phyloP scores from a whole-genome alignment of 768 basidiomycete species.

The Cystobasidium onofrii region DNA sequence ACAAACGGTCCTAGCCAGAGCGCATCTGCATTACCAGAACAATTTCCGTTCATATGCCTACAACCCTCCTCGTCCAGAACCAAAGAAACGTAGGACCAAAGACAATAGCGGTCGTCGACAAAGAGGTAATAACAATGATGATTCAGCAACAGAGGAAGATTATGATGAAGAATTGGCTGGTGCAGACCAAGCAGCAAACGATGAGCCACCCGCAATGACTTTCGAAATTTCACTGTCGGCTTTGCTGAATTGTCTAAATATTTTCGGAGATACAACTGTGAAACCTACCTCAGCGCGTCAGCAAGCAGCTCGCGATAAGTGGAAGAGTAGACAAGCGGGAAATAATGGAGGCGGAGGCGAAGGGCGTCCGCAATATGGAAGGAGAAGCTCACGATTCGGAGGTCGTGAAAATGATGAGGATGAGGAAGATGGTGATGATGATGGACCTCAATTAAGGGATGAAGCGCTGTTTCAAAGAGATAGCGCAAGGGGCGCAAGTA shows the following conservation, averaged over 20 bases:
- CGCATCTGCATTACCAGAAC: conserved; percentile 65
- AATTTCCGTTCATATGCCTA: conserved; percentile 48
- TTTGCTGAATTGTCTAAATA: conserved; percentile 80
- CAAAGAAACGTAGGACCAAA: neutral
- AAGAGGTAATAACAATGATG: neutral
- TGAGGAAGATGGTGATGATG: conserved; percentile 24
- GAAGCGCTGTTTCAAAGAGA: conserved; percentile 10
- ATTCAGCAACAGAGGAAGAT: neutral
- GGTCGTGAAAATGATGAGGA: conserved; percentile 27
- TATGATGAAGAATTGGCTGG: neutral
- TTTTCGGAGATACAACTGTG: conserved; percentile 70
- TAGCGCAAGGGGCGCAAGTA: neutral
- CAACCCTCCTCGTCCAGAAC: conserved; percentile 1
- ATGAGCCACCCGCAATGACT: conserved; percentile 48
- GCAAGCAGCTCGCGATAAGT: neutral
- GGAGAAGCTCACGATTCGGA: conserved; percentile 21
- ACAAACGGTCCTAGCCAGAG: conserved; percentile 64
- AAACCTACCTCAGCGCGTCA: neutral
- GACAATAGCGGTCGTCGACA: neutral
- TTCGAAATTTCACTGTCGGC: conserved; percentile 75
- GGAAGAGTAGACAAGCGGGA: conserved; percentile 27
- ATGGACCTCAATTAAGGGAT: conserved; percentile 1
- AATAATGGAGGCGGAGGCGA: conserved; percentile 33
- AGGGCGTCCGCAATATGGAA: neutral
- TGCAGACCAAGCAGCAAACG: conserved; percentile 49